Evolutionary conservation across 2,329 filamentous ascomycete species (phyloP).

Genomic region (Microdochium trichocladiopsis): DNA sequence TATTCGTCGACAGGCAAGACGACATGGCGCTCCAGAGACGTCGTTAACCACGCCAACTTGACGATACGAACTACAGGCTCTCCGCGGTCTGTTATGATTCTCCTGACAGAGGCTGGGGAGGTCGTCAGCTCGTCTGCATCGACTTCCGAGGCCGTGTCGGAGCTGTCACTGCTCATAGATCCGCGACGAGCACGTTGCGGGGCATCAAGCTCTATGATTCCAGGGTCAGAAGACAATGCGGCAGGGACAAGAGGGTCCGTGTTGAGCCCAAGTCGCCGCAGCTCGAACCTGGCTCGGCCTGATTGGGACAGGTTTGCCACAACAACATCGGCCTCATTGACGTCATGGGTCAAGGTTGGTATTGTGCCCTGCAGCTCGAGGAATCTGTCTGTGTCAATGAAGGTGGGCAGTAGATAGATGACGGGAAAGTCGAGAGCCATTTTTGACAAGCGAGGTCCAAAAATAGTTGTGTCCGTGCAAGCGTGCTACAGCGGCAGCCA

Average conservation of each 20-base stretch:
- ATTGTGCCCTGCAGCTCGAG: slow-evolving; percentile 59
- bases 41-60: slow-evolving; percentile 51
- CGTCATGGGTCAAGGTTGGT: slow-evolving; percentile 60
- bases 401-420: slow-evolving; percentile 67
- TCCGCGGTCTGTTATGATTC: slow-evolving; percentile 10
- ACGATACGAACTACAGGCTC: slow-evolving; percentile 40
- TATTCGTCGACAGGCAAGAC: slow-evolving; percentile 43
- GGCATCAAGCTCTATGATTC: not conserved
- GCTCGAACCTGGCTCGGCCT: slow-evolving; percentile 68
- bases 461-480: not conserved
- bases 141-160: not conserved
- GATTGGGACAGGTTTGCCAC: slow-evolving; percentile 66
- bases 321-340: slow-evolving; percentile 65
- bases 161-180: not conserved
- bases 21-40: slow-evolving; percentile 36
- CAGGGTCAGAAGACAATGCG: not conserved
- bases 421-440: slow-evolving; percentile 42
- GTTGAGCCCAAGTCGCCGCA: slow-evolving; percentile 47
- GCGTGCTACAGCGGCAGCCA: not conserved
- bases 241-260: not conserved
- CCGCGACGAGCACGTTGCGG: not conserved
- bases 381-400: slow-evolving; percentile 57
- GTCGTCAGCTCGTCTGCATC: not conserved
- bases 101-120: not conserved
- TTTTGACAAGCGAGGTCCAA: not conserved